phyloP scores from a whole-genome alignment of 1,284 basidiomycete species.

The Rhodotorula mucilaginosa region DNA sequence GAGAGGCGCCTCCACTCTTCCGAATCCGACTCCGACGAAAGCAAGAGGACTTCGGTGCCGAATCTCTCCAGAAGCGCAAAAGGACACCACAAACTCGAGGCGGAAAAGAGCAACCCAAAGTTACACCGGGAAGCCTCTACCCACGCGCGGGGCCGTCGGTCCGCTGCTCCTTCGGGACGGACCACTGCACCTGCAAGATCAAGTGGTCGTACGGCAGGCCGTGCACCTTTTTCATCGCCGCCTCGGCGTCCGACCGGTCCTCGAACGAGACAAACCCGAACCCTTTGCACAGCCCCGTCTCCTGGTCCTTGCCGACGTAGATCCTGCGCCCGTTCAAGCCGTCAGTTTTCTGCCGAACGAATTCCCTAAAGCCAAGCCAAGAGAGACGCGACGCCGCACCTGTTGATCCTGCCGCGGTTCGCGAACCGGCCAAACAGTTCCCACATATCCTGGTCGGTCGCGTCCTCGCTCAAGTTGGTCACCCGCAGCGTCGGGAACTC shows the following conservation, averaged over 20 bases:
- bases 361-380: too few relatives aligned
- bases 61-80: too few relatives aligned
- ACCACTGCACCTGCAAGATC: conserved; percentile 37
- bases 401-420: conserved; percentile 57
- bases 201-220: conserved; percentile 57
- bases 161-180: conserved; percentile 23
- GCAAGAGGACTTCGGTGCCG: too few relatives aligned
- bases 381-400: conserved; percentile 54
- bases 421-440: conserved; percentile 68
- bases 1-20: too few relatives aligned
- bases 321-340: conserved; percentile 58
- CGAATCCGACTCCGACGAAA: too few relatives aligned
- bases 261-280: conserved; percentile 92
- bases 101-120: too few relatives aligned
- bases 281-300: conserved; percentile 92
- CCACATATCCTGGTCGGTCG: conserved; percentile 88
- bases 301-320: conserved; percentile 91
- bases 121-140: background rate
- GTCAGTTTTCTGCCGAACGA: too few relatives aligned
- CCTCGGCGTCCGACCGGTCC: conserved; percentile 72
- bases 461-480: conserved; percentile 94
- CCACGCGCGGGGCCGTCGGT: background rate
- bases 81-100: too few relatives aligned
- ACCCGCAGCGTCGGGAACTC: conserved; percentile 95
- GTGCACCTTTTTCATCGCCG: conserved; percentile 88